A percentile compares a stretch with the other conserved stretches of the same genome.
Conservation (phyloP, 1,139 yeast genomes). For the Tardiomyces depauwii region DNA sequence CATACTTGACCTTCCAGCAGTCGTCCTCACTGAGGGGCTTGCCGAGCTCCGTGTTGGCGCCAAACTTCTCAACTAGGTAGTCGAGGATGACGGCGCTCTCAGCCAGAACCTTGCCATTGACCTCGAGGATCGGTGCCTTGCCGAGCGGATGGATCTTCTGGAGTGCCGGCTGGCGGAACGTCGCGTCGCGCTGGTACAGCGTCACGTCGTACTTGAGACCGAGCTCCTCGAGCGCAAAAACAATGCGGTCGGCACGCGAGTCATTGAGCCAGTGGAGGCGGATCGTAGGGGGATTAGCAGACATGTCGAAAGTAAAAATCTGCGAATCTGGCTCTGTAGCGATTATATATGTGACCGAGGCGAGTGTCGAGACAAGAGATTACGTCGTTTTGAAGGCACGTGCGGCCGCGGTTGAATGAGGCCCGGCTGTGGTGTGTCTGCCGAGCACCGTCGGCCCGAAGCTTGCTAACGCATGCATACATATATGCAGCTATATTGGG, state of each 20-base stretch:
- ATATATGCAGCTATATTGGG: too few species aligned
- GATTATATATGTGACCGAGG: too few species aligned
- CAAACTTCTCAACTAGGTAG: conserved; percentile 1
- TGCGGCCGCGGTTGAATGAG: too few species aligned
- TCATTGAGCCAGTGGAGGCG: not conserved
- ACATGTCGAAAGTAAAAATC: too few species aligned
- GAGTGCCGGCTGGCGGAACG: not conserved
- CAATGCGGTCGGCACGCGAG: not conserved
- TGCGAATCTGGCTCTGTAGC: too few species aligned
- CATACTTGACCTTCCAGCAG: not conserved
- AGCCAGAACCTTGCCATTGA: not conserved
- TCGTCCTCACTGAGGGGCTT: not conserved
- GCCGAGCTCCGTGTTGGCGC: not conserved
- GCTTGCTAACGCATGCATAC: too few species aligned
- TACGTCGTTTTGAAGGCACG: too few species aligned
- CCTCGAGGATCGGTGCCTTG: conserved; percentile 2
- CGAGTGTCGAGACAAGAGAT: too few species aligned
- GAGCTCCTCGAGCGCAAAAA: not conserved
- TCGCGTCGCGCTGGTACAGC: not conserved
- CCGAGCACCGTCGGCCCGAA: too few species aligned
- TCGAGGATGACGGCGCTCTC: conserved; percentile 2
- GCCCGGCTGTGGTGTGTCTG: too few species aligned
- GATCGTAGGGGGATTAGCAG: not conserved
- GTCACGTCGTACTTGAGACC: not conserved
- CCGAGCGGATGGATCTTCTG: not conserved